Percentiles rank a stretch among this genome's conserved stretches.
phyloP scores from a whole-genome alignment of 1,139 yeast genomes.

The Meyerozyma athensensis region DNA sequence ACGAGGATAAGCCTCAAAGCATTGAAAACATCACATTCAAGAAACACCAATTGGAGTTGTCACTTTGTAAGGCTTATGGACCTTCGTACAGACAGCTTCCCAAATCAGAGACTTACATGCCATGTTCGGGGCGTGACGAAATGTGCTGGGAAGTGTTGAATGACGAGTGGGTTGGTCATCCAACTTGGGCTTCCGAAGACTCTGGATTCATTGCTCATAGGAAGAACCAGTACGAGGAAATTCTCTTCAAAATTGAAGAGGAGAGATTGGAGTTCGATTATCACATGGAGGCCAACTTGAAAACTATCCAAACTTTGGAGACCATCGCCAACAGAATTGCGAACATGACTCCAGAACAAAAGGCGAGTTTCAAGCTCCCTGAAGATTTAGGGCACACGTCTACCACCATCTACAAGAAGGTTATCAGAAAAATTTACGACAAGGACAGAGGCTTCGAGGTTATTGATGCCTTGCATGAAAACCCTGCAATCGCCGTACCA shows the following conservation, averaged over 20 bases:
- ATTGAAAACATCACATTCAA: constrained; percentile 87
- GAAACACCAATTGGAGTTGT: constrained; percentile 84
- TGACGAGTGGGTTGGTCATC: constrained; percentile 99
- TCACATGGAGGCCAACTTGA: constrained; percentile 88
- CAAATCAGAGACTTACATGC: constrained; percentile 92
- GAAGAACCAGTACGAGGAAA: constrained; percentile 95
- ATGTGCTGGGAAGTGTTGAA: constrained; percentile 99
- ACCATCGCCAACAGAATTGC: constrained; percentile 93
- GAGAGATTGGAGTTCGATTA: constrained; percentile 96
- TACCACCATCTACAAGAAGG: constrained; percentile 86
- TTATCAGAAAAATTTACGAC: constrained; percentile 86
- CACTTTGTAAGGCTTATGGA: constrained; percentile 84
- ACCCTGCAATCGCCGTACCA: constrained; percentile 94
- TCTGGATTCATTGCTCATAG: constrained; percentile 97
- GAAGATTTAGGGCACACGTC: constrained; percentile 93
- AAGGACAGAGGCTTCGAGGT: constrained; percentile 95
- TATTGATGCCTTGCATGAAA: constrained; percentile 90
- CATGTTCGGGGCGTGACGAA: constrained; percentile 96
- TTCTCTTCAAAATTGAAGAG: constrained; percentile 90
- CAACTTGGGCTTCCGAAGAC: constrained; percentile 99
- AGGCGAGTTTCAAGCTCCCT: constrained; percentile 78
- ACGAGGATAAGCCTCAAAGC: constrained; percentile 67
- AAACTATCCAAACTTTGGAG: constrained; percentile 93
- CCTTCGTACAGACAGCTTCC: constrained; percentile 93
- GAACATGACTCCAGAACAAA: constrained; percentile 88